Base-by-base conservation (phyloP, 129 eudicot species). In the Sambucus nigra region DNA sequence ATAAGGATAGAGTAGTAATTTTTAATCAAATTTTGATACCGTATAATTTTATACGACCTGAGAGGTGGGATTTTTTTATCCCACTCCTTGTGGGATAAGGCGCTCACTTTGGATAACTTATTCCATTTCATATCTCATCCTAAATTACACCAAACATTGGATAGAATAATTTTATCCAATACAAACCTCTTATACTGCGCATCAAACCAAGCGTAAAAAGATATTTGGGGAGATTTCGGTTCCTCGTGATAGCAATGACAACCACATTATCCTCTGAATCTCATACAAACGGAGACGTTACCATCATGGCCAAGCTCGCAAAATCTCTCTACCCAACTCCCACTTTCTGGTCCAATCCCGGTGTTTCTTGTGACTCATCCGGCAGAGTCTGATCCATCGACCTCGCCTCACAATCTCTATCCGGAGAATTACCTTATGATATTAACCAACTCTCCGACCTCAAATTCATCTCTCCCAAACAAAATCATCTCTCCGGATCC, bases 381-480 rank as follows among this genome's bases (percentile, higher is more conserved):
- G 65, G 47, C 25, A 61, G 52, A 2, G 86, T 85, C 19, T 68
- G 57, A 53, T 24, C 66, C 60, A 85, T 85, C 7, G 66, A 57
- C 57, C 70, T 80, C 31, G 25, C 73, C 3, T 66, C 73, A 4
- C 62, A 68, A 60, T 54, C 73, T 18, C 71, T 87, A 28, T 19
- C 80, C 16, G 94, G 96, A 10, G 32, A 40, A 23, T 25, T 87
- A 2, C 80, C 83, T 2, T 14, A 83, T 0, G 76, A 83, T 0
- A 14, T 87, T 1, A 66, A 61, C 59, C 63, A 69, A 2, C 89
- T 87, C 4, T 57, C 94, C 6, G 25, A 48, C 59, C 89, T 87
- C 38, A 55, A 73, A 57, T 17, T 66, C 25, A 69, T 87, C 13
- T 61, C 68, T 32, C 45, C 83, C 1, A 86, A 67, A 51, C 41